Percentiles rank a stretch among this genome's conserved stretches.
Evolutionary conservation across 371 early-diverging fungal genomes (phyloP).

Genomic region (Choanephora cucurbitarum): DNA sequence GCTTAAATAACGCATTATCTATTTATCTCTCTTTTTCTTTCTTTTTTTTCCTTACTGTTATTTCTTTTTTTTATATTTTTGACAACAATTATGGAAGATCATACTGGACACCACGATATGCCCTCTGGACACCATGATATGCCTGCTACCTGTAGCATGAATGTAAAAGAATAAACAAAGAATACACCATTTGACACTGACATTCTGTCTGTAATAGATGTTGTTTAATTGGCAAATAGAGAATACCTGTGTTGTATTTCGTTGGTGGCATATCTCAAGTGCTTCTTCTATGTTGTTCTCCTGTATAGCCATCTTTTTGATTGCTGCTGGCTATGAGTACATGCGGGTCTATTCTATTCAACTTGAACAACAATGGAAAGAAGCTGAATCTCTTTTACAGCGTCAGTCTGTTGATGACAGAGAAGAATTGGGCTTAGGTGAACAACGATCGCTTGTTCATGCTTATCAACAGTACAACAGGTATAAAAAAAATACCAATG

Average conservation of each 20-base stretch:
- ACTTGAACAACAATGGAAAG: slow-evolving; percentile 50
- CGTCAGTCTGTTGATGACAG: slow-evolving; percentile 9
- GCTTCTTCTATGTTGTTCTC: slow-evolving; percentile 52
- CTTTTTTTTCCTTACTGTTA: slow-evolving; percentile 1
- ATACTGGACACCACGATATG: slow-evolving; percentile 6
- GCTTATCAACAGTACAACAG: slow-evolving; percentile 19
- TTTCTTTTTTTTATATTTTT: slow-evolving; percentile 5
- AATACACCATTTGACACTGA: no score
- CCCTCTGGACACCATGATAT: slow-evolving; percentile 28
- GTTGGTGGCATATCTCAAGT: slow-evolving; percentile 73
- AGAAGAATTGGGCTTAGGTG: slow-evolving; percentile 10
- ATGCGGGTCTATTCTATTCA: slow-evolving; percentile 51
- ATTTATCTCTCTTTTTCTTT: slow-evolving; percentile 1
- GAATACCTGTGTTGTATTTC: slow-evolving; percentile 76
- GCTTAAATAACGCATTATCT: slow-evolving; percentile 3
- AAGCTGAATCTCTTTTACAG: slow-evolving; percentile 11
- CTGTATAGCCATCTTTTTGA: slow-evolving; percentile 55
- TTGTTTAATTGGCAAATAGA: slow-evolving; percentile 77
- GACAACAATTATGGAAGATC: not conserved
- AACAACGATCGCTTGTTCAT: slow-evolving; percentile 25
- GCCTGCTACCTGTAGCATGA: slow-evolving; percentile 36
- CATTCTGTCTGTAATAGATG: slow-evolving; percentile 65
- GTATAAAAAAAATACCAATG: not conserved
- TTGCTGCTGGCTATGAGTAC: slow-evolving; percentile 67
- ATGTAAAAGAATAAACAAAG: slow-evolving; percentile 18